Percentiles rank a stretch among this genome's conserved stretches.
These are phyloP conservation scores for Suillus spraguei DNA, from an alignment of 768 basidiomycete genomes.

Conservation along the genomic window DNA sequence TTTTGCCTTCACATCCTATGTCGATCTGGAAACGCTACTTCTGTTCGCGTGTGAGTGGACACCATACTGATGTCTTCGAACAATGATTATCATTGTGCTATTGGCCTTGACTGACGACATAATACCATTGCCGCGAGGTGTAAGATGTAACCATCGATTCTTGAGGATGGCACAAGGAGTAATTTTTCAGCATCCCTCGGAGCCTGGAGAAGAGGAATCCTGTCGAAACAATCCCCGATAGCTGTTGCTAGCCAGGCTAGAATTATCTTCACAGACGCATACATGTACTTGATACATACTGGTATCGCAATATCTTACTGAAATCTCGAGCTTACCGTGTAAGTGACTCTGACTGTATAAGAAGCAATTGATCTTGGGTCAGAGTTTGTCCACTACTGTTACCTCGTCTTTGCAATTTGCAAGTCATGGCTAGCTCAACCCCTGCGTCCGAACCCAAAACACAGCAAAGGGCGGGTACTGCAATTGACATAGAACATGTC, in stretches of 20 bases:
- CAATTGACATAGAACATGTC: conserved; percentile 37
- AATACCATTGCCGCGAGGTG: too few species aligned
- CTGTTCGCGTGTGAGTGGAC: neutral
- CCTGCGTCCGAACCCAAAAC: neutral
- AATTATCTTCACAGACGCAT: neutral
- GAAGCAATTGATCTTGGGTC: neutral
- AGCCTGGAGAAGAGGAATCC: too few species aligned
- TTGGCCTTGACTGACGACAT: neutral
- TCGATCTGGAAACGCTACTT: neutral
- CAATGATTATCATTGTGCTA: neutral
- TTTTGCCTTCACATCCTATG: too few species aligned
- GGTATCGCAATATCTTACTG: neutral
- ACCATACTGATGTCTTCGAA: neutral
- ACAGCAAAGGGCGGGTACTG: neutral
- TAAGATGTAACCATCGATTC: neutral
- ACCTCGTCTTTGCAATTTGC: neutral
- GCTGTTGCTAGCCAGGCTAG: neutral
- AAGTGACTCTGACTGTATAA: neutral
- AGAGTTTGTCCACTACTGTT: neutral
- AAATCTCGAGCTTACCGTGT: neutral
- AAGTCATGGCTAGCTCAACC: neutral
- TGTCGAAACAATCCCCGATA: neutral
- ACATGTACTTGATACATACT: too few species aligned
- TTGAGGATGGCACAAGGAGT: neutral
- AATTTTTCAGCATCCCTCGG: neutral